phyloP scores from a whole-genome alignment of 208 protist genomes.

The Trypanosomatidae sp. region DNA sequence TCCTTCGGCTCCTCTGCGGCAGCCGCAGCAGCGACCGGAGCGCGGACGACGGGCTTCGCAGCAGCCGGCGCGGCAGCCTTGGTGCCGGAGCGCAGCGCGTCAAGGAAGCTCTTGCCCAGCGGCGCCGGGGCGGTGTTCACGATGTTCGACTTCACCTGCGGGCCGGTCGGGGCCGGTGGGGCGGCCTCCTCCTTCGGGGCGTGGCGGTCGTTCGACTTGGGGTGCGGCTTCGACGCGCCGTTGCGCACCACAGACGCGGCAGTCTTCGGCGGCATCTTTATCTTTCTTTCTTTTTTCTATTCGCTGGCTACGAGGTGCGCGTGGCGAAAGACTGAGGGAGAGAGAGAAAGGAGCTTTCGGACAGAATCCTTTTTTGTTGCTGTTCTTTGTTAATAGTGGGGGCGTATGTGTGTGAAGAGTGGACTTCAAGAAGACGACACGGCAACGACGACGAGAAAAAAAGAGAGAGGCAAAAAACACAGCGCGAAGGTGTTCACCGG shows the following conservation, averaged over 20 bases:
- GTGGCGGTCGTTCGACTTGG: conserved; percentile 14
- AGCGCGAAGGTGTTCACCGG: no score
- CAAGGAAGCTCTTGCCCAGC: conserved; percentile 70
- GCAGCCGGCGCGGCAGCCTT: conserved; percentile 11
- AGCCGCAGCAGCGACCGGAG: background rate
- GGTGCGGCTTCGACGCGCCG: conserved; percentile 24
- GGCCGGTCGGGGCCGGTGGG: conserved; percentile 27
- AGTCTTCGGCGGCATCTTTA: conserved; percentile 30
- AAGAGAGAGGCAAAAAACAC: no score
- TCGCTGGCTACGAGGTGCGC: no score
- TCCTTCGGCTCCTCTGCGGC: conserved; percentile 7
- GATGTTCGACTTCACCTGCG: conserved; percentile 59
- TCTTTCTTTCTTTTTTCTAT: no score
- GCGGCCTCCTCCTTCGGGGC: conserved; percentile 34
- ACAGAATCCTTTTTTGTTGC: no score
- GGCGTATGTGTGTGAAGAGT: no score
- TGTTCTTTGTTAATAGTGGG: conserved; percentile 11
- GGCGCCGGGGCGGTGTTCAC: conserved; percentile 53
- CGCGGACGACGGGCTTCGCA: background rate
- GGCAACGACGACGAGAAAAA: no score
- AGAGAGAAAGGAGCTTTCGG: no score
- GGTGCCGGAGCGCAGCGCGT: conserved; percentile 46
- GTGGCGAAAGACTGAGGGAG: no score
- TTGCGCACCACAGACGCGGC: conserved; percentile 24
- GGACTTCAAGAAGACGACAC: no score